Evolutionary conservation across 768 basidiomycete species (phyloP), one percentile per base, ranked within the genome.

Genomic region (Symmetrospora coprosmae): DNA sequence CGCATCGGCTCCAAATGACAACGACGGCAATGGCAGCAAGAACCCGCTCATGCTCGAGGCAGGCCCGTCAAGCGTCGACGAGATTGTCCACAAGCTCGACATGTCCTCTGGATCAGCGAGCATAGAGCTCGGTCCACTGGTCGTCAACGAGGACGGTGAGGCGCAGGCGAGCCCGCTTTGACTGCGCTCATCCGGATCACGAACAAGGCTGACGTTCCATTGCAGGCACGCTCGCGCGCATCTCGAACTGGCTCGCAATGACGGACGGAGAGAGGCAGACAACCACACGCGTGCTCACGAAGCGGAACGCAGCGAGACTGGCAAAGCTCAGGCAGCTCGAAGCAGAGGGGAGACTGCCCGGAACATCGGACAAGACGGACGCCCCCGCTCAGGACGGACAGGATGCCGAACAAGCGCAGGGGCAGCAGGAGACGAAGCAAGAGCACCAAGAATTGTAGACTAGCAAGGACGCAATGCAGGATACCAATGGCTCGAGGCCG

Each of bases 141-240:
- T 58, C 4, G 55, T 58, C 7, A 58, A 58, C 27, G 55, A 58
- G 33, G 55, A 58, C 43, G 55, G 55, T 58, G 43, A 6, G n/a
- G n/a, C n/a, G 55, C 30, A n/a, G 14, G 5, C 5, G 8, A 7
- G 7, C 27, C 39, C 4, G 28, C 17, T 11, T 30, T n/a, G n/a
- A n/a, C n/a, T n/a, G n/a, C n/a, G n/a, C n/a, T n/a, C n/a, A n/a
- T n/a, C n/a, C n/a, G n/a, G n/a, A n/a, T n/a, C n/a, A n/a, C n/a
- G n/a, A n/a, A n/a, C n/a, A n/a, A n/a, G n/a, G 51, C 37, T 11
- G 39, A n/a, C 23, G 35, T 34, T 19, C 8, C 8, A 13, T 46
- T 34, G 4, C 30, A 58, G 55, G 55, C 5, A 58, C 55, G 5
- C 37, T 58, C n/a, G 40, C 55, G 16, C 55, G 55, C 7, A 47